A percentile compares a stretch with the other conserved stretches of the same genome.
Evolutionary conservation across 2,329 filamentous ascomycete species (phyloP).

Genomic region (Colletotrichum sansevieriae): DNA sequence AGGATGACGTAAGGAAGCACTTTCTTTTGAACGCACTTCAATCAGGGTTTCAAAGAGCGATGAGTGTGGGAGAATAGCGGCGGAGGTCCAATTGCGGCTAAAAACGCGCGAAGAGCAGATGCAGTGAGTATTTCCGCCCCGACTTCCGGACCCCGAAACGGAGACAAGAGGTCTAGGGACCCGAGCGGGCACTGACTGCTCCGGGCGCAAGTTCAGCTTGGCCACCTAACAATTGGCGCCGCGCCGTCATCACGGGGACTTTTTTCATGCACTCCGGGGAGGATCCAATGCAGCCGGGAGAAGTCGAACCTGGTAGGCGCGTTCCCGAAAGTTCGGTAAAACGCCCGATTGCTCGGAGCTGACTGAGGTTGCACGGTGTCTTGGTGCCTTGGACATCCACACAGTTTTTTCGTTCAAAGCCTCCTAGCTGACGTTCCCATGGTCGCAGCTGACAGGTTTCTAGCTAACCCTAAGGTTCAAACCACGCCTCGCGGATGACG

Average conservation of each 20-base stretch:
- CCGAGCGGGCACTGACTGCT: background rate
- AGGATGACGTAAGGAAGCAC: conserved; percentile 17
- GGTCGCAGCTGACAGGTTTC: background rate
- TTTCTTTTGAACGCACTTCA: conserved; percentile 9
- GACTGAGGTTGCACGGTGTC: background rate
- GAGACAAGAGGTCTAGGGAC: no score
- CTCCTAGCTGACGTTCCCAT: background rate
- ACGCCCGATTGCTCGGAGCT: background rate
- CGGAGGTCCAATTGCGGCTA: background rate
- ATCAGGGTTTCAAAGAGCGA: background rate
- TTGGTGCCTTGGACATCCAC: background rate
- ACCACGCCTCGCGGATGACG: background rate
- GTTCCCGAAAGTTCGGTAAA: background rate
- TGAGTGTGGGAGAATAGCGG: background rate
- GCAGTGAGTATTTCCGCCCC: background rate
- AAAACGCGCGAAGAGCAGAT: background rate
- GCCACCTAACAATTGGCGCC: conserved; percentile 4
- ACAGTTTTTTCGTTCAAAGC: background rate
- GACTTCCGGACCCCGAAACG: background rate
- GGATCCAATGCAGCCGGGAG: conserved; percentile 1
- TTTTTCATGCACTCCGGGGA: background rate
- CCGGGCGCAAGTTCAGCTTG: background rate
- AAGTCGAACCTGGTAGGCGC: background rate
- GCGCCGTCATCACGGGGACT: conserved; percentile 4
- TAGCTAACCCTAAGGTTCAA: background rate